Base-by-base conservation (phyloP, 768 basidiomycete genomes). In the Phanerodontia chrysosporium region DNA sequence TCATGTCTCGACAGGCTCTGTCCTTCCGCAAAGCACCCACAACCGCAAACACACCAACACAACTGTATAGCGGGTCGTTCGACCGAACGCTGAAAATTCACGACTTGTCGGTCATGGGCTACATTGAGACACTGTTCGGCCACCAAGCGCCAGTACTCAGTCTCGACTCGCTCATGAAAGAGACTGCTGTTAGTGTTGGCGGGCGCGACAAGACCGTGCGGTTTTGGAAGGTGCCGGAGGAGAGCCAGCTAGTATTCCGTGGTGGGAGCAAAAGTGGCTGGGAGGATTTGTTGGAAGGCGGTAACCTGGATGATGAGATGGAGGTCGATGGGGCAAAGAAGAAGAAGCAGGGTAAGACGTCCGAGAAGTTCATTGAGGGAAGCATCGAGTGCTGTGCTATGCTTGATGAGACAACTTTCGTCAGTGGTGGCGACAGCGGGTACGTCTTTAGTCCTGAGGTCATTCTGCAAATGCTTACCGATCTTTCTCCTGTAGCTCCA, bases 391-490 rank as follows among this genome's bases (percentile, higher is more conserved):
- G 87, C 64, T 88, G 96, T 16, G 87, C 90, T 14, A 95, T 98
- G 95, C 80, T 99, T 55, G 97, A 99, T 71, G 96, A 98, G 74
- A 83, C 83, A 32, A 92, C 87, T 6, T 95, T 98, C 70, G 74
- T 98, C 36, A 95, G 86, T 62, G 96, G 96, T 1, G 97, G 97
- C 3, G 95, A 99, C 71, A 95, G 91, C 67, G 97, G 96, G 95
- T 95, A 71, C 60, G 89, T 82, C 6, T 10, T 54, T 46, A 58
- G 18, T 36, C 14, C 22, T 57, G 35, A 45, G 14, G 9, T 25
- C 46, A 28, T 18, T 28, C 36, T 45, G 57, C 29, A 45, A 24
- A 9, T 56, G 57, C 30, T 13, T 25, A 14, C 48, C 22, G 21
- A 55, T 48, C 10, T 21, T 27, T 22, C 7, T 27, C 27, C 32